Evolutionary conservation across 1,139 yeast species (phyloP), one percentile per base, ranked within the genome.

Genomic region (Geotrichum klebahnii): DNA sequence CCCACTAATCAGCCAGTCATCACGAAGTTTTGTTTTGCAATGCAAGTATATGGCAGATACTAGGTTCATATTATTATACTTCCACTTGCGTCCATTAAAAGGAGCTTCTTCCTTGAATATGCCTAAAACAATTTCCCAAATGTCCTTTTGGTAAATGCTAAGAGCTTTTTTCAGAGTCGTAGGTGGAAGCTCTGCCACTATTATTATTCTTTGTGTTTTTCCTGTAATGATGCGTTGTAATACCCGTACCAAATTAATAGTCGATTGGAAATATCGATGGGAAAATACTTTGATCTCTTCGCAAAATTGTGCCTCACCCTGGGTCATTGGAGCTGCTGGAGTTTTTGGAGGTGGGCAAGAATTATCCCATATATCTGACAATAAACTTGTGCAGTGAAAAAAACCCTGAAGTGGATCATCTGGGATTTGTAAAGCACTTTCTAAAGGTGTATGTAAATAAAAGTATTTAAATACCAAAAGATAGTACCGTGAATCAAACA

Each of bases 81-180:
- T 83, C 99, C 99, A 92, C 66, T 90, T 89, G 54, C 95, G 80
- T 17, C 97, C 97, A 59, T 87, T 90, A 66, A 84, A 88, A 0
- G 97, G 97, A 0, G 90, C 82, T 46, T 89, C 75, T 55, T 87
- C 83, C 64, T 87, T 89, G 54, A 90, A 72, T 5, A 67, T 76
- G 60, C 81, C 83, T 57, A 90, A 71, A 2, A 86, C 81, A 1
- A 95, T 89, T 40, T 71, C 72, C 67, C 85, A 82, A 26, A 89
- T 67, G n/a, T 76, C 74, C 14, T 71, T 65, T 60, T 85, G 88
- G 58, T 82, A 81, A 40, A 84, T 63, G 3, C 64, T 55, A 38
- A 73, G 59, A 6, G 70, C 61, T 51, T 66, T 66, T 44, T 68
- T 65, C 47, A 73, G 60, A 0, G 70, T 63, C 5, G 68, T 76